Percentiles rank a stretch among this genome's conserved stretches.
Conservation (phyloP, 441 rosid genomes). For the Capsella rubella region DNA sequence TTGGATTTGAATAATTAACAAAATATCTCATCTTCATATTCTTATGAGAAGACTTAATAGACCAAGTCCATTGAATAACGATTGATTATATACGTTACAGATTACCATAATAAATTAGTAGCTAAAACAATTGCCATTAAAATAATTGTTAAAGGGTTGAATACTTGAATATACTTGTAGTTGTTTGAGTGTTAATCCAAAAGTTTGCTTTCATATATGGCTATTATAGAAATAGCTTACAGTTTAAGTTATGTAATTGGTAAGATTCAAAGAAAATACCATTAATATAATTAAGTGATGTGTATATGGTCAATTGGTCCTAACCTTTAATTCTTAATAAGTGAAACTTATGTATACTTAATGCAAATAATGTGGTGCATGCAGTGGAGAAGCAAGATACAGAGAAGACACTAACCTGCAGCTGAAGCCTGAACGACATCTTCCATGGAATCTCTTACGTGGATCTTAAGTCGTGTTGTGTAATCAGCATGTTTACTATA, state of each 20-base stretch:
- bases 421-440: slow-evolving; percentile 63
- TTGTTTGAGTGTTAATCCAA: background rate
- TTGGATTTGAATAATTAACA: too few species aligned
- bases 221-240: background rate
- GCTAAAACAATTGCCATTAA: too few species aligned
- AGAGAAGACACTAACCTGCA: slow-evolving; percentile 48
- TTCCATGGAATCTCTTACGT: slow-evolving; percentile 48
- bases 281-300: background rate
- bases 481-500: slow-evolving; percentile 48
- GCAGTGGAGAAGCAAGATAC: slow-evolving; percentile 13
- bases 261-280: slow-evolving; percentile 1
- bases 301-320: background rate
- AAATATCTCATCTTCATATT: too few species aligned
- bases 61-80: background rate
- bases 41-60: too few species aligned
- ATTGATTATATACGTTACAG: too few species aligned
- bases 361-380: background rate
- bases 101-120: background rate
- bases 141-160: too few species aligned
- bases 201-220: background rate
- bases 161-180: background rate
- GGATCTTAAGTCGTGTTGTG: slow-evolving; percentile 51
- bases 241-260: background rate
- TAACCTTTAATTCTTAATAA: background rate
- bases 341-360: background rate